Evolutionary conservation across 2,329 filamentous ascomycete genomes (phyloP), one percentile per base, ranked within the genome.

Genomic region (Penicillium paneum): DNA sequence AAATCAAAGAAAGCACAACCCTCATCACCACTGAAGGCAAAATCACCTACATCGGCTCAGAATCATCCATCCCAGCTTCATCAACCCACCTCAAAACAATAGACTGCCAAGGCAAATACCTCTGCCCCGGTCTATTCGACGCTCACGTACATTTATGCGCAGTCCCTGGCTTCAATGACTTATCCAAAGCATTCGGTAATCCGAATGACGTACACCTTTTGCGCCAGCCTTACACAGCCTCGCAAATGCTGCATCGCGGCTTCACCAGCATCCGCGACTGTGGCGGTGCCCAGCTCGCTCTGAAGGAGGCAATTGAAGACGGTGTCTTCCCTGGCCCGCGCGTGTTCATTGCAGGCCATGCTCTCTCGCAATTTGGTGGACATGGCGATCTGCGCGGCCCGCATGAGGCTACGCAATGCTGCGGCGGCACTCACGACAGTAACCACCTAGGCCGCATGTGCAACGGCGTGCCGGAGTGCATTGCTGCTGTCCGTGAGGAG

Each of bases 191-290:
- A 2, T 64, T 64, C 21, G 58, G 57, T 2, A 66, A 64, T 31
- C 57, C 61, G 10, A 59, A 66, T 21, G 56, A 63, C 24, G 58
- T 63, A 0, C 57, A 60, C 26, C 47, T 67, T 8, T 56, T 67
- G 17, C 61, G 65, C 10, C 61, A 64, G 38, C 59, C 60, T 11
- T 63, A 61, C 43, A 57, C 63, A 13, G 59, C 62, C 19, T 50
- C 59, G 5, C 74, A 81, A 56, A 84, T 83, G 71, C 75, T 86
- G 0, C 68, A 71, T 40, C 76, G 83, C 12, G 83, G 84, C 0
- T 86, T 85, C 69, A 86, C 83, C 2, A 81, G 75, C 5, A 76
- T 83, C 1, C 77, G 84, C 11, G 83, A 86, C 63, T 82, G 79
- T 32, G 83, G 83, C 2, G 83, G 83, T 7, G 82, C 83, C 0